Conservation (phyloP, 2,329 filamentous ascomycete species). For the Colletotrichum phormii region DNA sequence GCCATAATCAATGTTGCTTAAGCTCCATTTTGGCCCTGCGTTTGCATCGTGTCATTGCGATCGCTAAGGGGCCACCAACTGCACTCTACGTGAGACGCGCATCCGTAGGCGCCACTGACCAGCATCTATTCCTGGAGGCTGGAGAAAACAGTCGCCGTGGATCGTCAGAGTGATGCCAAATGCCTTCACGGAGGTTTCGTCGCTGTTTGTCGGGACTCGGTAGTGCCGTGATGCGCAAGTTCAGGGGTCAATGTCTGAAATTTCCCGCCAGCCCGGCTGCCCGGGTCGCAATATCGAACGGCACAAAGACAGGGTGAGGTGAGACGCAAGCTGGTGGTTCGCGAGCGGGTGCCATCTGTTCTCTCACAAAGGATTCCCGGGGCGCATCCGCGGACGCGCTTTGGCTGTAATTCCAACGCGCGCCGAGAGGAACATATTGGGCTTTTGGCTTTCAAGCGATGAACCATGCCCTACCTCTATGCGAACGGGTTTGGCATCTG, state of each 20-base stretch:
- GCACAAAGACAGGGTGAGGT: neutral
- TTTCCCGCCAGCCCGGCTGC: neutral
- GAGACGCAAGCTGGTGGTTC: slow-evolving; percentile 5
- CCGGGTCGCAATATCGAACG: neutral
- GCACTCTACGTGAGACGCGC: slow-evolving; percentile 78
- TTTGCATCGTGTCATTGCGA: slow-evolving; percentile 15
- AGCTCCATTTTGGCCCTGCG: neutral
- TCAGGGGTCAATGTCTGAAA: neutral
- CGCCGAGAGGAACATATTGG: neutral
- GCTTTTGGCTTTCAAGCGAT: neutral
- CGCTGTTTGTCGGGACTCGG: slow-evolving; percentile 18
- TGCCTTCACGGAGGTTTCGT: slow-evolving; percentile 22
- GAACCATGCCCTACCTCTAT: neutral
- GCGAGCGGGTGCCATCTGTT: slow-evolving; percentile 12
- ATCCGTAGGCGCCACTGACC: neutral
- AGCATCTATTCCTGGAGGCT: slow-evolving; percentile 30
- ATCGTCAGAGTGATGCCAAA: neutral
- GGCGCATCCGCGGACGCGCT: slow-evolving; percentile 5
- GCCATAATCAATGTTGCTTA: slow-evolving; percentile 1
- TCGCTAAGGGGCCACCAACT: slow-evolving; percentile 73
- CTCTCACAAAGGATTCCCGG: slow-evolving; percentile 8
- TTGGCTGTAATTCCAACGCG: neutral
- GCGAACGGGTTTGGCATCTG: neutral
- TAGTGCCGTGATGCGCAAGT: slow-evolving; percentile 3
- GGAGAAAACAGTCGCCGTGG: neutral